Evolutionary conservation across 2,329 filamentous ascomycete genomes (phyloP), one percentile per base, ranked within the genome.

Genomic region (Stemphylium beticola): DNA sequence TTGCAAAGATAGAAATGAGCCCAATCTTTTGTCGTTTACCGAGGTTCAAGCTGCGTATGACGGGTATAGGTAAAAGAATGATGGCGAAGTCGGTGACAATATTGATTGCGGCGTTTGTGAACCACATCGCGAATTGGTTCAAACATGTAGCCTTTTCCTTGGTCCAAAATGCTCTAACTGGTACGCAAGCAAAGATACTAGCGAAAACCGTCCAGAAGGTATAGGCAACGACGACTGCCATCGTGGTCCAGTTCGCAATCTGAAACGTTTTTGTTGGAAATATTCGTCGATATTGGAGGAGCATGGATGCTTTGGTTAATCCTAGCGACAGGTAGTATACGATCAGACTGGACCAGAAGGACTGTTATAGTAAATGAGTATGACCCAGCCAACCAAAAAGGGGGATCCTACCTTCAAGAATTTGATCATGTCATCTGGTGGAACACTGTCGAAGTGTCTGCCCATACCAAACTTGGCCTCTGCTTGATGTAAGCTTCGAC

Each of bases 1-100:
- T 59, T 6, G 71, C 69, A 43, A 78, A 78, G 24, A 78, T 71
- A 5, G 64, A 66, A 6, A 67, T 64, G 4, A 78, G 59, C 8
- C 72, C 71, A 33, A 69, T 54, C 55, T 77, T 78, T 52, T 77
- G 73, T 20, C 64, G 58, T 14, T 55, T 58, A 9, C 71, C 67
- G 18, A 78, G 62, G 15, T 71, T 73, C 41, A 78, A 54, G 10
- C 64, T 66, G 40, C 60, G 50, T 24, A 76, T 68, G 1, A 74
- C 67, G 1, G 71, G 72, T 53, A 76, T 74, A 1, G 73, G 73
- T 0, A 75, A 61, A 2, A 74, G 39, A 12, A 74, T 73, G 43
- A 74, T 67, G 9, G 62, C 58, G 20, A 76, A 68, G 37, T 76
- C 73, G 7, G 68, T 71, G 7, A 57, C 10, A 29, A 76, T 74